These are phyloP conservation scores for Coniochaeta pulveracea DNA, from an alignment of 2,329 filamentous ascomycete species.

Conservation along the genomic window DNA sequence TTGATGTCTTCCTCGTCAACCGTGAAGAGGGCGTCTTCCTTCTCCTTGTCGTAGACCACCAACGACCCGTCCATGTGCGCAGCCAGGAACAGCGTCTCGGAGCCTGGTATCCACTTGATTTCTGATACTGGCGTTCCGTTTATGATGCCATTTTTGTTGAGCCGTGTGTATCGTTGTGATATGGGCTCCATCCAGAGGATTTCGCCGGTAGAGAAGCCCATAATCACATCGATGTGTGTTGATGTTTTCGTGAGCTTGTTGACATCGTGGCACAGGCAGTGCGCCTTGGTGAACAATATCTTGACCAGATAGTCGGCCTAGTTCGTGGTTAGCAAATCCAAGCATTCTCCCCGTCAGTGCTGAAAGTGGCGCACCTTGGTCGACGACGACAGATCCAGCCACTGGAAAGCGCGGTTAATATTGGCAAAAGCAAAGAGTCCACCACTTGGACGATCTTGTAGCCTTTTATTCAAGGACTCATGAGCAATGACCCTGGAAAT, in stretches of 20 bases:
- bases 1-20: conserved; percentile 69
- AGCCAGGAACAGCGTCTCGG: conserved; percentile 85
- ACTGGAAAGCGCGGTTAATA: conserved; percentile 90
- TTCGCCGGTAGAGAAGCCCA: conserved; percentile 94
- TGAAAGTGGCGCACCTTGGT: conserved; percentile 40
- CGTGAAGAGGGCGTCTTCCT: conserved; percentile 73
- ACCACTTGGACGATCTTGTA: conserved; percentile 67
- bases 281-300: conserved; percentile 91
- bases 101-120: conserved; percentile 88
- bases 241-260: conserved; percentile 71
- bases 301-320: conserved; percentile 87
- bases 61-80: conserved; percentile 85
- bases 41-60: conserved; percentile 95
- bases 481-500: conserved; percentile 94
- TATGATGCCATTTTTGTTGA: conserved; percentile 95
- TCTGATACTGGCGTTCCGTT: conserved; percentile 76
- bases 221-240: conserved; percentile 77
- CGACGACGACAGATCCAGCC: conserved; percentile 77
- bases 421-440: conserved; percentile 90
- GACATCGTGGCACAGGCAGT: conserved; percentile 89
- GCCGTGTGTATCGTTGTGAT: conserved; percentile 84
- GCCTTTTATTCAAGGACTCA: conserved; percentile 65
- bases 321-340: conserved; percentile 15
- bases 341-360: not conserved
- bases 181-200: conserved; percentile 99